These are phyloP conservation scores for Ammopiptanthus mongolicus DNA, from an alignment of 306 rosid genomes.

Conservation along the genomic window DNA sequence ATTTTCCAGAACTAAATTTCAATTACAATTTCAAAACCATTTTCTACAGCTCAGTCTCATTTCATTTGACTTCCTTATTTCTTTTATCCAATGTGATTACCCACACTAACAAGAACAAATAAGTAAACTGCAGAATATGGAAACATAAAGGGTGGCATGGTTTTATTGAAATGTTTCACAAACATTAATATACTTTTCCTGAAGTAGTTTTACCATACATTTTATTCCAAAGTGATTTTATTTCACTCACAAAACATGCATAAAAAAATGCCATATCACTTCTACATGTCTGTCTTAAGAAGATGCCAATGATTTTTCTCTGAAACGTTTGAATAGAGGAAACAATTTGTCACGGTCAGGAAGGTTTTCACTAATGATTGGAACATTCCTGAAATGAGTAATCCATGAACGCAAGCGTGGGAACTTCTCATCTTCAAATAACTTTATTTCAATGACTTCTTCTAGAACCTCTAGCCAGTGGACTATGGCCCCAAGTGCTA, in stretches of 20 bases:
- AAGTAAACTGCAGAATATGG: too few species aligned
- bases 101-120: too few species aligned
- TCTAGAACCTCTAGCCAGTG: constrained; percentile 16
- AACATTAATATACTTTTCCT: neutral
- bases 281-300: neutral
- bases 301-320: neutral
- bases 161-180: neutral
- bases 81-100: too few species aligned
- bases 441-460: neutral
- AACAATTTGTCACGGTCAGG: constrained; percentile 11
- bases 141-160: neutral
- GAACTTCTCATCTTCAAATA: constrained; percentile 5
- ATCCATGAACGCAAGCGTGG: constrained; percentile 27
- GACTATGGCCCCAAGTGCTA: constrained; percentile 8
- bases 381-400: constrained; percentile 13
- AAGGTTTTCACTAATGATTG: constrained; percentile 21
- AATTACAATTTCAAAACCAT: too few species aligned
- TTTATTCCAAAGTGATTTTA: neutral
- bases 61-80: too few species aligned
- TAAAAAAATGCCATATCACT: neutral
- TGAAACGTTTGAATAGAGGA: neutral
- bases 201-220: neutral
- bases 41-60: too few species aligned
- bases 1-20: neutral
- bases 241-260: neutral